phyloP scores from a whole-genome alignment of 306 rosid species.

The Senna tora region DNA sequence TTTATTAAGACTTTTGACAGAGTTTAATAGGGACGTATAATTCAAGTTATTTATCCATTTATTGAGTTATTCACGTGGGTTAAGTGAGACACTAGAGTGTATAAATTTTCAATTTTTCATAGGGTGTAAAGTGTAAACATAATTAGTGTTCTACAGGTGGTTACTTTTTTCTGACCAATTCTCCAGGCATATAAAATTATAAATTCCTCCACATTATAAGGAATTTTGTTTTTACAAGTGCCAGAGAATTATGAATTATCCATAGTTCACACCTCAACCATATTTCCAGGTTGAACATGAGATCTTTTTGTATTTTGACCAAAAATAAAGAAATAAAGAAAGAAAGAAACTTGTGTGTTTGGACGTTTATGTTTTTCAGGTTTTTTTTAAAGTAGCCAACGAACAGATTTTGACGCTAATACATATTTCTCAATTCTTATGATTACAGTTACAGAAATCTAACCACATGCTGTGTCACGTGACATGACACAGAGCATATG shows the following conservation, averaged over 20 bases:
- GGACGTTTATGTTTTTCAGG: neutral
- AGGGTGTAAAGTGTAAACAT: neutral
- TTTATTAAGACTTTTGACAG: slow-evolving; percentile 15
- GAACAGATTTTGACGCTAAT: neutral
- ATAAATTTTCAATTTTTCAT: neutral
- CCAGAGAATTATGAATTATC: neutral
- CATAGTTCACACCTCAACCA: slow-evolving; percentile 34
- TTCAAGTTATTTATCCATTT: slow-evolving; percentile 19
- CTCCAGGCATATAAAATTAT: slow-evolving; percentile 3
- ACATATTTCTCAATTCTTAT: no score
- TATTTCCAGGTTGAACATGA: slow-evolving; percentile 1
- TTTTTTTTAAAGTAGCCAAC: neutral
- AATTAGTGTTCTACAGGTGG: neutral
- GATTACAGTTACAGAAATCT: neutral
- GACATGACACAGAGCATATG: neutral
- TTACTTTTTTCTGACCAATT: slow-evolving; percentile 35
- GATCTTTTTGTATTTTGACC: neutral
- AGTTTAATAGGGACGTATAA: slow-evolving; percentile 16
- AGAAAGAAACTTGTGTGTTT: neutral
- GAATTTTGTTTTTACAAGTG: slow-evolving; percentile 1
- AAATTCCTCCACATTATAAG: neutral
- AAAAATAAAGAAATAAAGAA: neutral
- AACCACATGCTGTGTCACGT: slow-evolving; percentile 22
- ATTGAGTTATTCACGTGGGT: slow-evolving; percentile 30
- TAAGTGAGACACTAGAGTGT: slow-evolving; percentile 9